Percentiles rank a stretch among this genome's conserved stretches.
Conservation (phyloP, 805 yeast species). For the Saccharomycopsis synnaedendra region DNA sequence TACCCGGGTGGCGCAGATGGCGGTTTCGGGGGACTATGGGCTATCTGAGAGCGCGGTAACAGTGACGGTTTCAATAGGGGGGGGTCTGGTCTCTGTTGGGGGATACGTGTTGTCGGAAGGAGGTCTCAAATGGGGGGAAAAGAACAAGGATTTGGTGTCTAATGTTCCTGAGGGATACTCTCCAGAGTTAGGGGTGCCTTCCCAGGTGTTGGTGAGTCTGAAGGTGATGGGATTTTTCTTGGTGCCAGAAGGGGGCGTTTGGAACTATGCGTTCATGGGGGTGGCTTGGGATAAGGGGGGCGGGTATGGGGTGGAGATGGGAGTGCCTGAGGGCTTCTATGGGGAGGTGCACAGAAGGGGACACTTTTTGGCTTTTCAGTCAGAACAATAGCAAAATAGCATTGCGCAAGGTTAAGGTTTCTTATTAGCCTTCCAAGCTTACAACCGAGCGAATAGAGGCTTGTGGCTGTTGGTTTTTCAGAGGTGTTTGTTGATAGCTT, state of each 20-base stretch:
- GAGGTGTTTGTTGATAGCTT: too few species aligned
- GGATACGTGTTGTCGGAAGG: constrained; percentile 49
- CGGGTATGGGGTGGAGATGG: constrained; percentile 55
- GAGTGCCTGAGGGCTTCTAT: constrained; percentile 72
- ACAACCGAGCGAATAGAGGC: too few species aligned
- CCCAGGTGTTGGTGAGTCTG: constrained; percentile 67
- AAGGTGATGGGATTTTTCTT: constrained; percentile 69
- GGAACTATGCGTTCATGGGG: constrained; percentile 90
- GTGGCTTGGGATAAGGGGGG: constrained; percentile 64
- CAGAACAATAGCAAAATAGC: too few species aligned
- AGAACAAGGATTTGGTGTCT: constrained; percentile 44
- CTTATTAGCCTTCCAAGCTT: too few species aligned
- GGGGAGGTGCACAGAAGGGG: constrained; percentile 80
- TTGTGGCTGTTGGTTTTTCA: too few species aligned
- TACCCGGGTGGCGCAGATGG: constrained; percentile 36
- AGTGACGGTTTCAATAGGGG: constrained; percentile 57
- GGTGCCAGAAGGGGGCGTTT: constrained; percentile 73
- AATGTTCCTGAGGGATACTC: constrained; percentile 58
- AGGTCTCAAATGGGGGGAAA: constrained; percentile 72
- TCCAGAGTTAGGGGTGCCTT: constrained; percentile 42
- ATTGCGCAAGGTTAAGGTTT: too few species aligned
- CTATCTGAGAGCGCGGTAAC: constrained; percentile 31
- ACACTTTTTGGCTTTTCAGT: constrained; percentile 44
- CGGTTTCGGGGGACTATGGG: constrained; percentile 25
- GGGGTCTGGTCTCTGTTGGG: constrained; percentile 75